A percentile compares a stretch with the other conserved stretches of the same genome.
Evolutionary conservation across 345 rosid species (phyloP).

Genomic region (Salix viminalis): DNA sequence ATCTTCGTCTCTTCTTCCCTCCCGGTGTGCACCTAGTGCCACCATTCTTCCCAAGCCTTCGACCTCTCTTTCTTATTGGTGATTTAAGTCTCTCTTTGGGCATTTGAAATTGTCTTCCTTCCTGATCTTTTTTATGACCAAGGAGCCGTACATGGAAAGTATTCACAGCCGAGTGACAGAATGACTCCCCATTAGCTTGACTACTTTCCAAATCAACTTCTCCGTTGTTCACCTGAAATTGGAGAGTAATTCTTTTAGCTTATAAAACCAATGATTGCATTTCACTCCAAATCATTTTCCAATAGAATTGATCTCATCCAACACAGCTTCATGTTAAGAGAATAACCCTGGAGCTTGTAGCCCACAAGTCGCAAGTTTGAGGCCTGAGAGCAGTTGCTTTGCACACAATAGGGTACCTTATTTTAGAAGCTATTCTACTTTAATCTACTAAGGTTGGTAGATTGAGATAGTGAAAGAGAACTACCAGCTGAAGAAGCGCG

Average conservation of each 20-base stretch:
- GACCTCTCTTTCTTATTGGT: constrained; percentile 30
- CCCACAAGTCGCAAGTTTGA: background rate
- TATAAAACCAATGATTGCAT: background rate
- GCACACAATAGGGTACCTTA: background rate
- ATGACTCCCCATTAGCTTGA: constrained; percentile 31
- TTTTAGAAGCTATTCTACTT: background rate
- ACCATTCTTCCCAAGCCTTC: constrained; percentile 42
- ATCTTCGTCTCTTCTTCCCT: constrained; percentile 65
- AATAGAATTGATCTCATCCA: background rate
- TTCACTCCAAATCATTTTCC: background rate
- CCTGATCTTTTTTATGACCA: constrained; percentile 24
- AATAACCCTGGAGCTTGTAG: background rate
- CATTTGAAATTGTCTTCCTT: constrained; percentile 22
- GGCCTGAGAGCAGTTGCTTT: background rate
- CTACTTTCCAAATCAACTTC: constrained; percentile 65
- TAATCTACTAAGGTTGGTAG: background rate
- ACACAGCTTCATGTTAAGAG: background rate
- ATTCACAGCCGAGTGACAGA: constrained; percentile 64
- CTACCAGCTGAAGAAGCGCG: constrained; percentile 95
- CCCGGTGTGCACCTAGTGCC: constrained; percentile 58
- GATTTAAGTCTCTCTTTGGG: constrained; percentile 61
- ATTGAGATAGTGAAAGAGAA: background rate
- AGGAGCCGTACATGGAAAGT: constrained; percentile 68
- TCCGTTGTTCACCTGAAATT: constrained; percentile 81
- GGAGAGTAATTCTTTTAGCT: background rate